Evolutionary conservation across 352 stramenopile genomes (phyloP), one percentile per base, ranked within the genome.

Genomic region (Phytophthora sp.): DNA sequence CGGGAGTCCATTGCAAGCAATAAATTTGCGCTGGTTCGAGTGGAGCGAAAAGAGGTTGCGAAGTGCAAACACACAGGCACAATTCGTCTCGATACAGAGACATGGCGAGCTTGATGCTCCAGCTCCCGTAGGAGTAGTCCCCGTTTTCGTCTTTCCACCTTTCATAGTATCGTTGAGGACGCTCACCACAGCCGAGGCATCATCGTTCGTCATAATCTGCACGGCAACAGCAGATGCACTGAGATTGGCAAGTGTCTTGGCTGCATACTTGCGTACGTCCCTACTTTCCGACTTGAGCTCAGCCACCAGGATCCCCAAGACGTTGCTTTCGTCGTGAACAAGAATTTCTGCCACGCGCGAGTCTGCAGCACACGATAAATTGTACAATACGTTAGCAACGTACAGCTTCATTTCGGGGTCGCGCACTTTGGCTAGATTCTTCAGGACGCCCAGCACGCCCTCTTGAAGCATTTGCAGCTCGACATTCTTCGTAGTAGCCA

Each of bases 391-490:
- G 45, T 95, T 93, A 36, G 88, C 86, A 1, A 82, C 86, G 64
- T 94, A 94, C 49, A 94, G 74, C 41, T 92, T 92, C 13, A 88
- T 95, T 57, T 94, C 84, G 8, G 83, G 80, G 23, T 94, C 82
- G 20, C 82, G 86, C 11, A 91, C 77, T 51, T 91, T 91, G 27
- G 79, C 75, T 6, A 97, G 69, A 11, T 79, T 77, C 62, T 91
- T 88, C 27, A 96, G 64, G 24, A 96, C 77, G 0, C 63, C 50
- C 16, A 92, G 68, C 7, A 74, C 74, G 1, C 86, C 86, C 77
- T 94, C 82, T 18, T 89, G 71, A 42, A 89, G 45, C 13, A 90
- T 78, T 42, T 82, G 80, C n/a, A 64, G 47, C 51, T 87, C 71
- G n/a, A 76, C 47, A 44, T 61, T 42, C 35, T 31, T 63, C 3